These are phyloP conservation scores for Cichorium intybus DNA, from an alignment of 140 eudicot genomes.

Conservation along the genomic window DNA sequence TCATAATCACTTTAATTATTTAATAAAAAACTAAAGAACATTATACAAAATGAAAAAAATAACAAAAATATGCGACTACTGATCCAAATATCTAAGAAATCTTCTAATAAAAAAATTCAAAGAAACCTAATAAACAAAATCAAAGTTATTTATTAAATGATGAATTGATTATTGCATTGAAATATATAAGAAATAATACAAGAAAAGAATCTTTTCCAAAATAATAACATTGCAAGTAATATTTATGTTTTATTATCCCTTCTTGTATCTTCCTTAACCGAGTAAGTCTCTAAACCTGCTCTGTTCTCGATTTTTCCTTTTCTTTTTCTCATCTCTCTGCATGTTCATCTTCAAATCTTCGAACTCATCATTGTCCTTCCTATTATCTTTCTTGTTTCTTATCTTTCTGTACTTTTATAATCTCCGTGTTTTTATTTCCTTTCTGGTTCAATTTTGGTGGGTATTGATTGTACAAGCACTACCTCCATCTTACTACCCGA, in stretches of 20 bases:
- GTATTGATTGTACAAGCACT: conserved; percentile 30
- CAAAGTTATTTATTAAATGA: too few species aligned
- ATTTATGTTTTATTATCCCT: neutral
- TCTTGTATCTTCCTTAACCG: neutral
- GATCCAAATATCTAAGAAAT: too few species aligned
- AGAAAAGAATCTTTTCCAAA: conserved; percentile 12
- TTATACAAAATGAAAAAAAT: too few species aligned
- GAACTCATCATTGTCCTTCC: neutral
- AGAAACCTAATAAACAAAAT: too few species aligned
- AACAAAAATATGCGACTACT: too few species aligned
- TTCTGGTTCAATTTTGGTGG: conserved; percentile 9
- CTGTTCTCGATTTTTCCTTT: neutral
- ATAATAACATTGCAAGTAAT: neutral
- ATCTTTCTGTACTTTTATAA: neutral
- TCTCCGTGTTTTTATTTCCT: neutral
- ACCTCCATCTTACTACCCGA: conserved; percentile 21
- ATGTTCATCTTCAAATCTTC: conserved; percentile 6
- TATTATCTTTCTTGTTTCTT: conserved; percentile 13
- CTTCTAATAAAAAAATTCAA: too few species aligned
- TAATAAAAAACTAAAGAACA: too few species aligned
- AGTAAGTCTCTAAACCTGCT: neutral
- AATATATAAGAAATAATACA: neutral
- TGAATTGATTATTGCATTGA: neutral
- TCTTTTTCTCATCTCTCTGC: neutral
- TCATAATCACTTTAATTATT: too few species aligned